phyloP scores from a whole-genome alignment of 495 filamentous ascomycete species.

The Penicillium chermesinum region DNA sequence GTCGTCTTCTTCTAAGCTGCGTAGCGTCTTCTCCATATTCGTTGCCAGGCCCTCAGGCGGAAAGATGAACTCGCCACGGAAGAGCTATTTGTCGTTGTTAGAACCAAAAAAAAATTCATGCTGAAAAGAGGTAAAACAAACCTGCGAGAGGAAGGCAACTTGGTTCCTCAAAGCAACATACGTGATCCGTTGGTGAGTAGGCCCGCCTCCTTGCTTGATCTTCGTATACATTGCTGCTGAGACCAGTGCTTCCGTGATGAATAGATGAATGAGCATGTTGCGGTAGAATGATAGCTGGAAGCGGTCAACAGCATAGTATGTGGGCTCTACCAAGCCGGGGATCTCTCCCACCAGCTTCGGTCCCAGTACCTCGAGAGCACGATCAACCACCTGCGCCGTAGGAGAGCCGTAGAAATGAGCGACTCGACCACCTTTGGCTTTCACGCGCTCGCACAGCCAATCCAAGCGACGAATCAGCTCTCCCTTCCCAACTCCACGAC shows the following conservation, averaged over 20 bases:
- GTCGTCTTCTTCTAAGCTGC: constrained; percentile 69
- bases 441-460: constrained; percentile 82
- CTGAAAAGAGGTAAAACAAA: too few relatives aligned
- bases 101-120: background rate
- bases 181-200: constrained; percentile 69
- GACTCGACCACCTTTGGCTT: constrained; percentile 79
- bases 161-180: constrained; percentile 67
- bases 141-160: constrained; percentile 80
- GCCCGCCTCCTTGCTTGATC: constrained; percentile 83
- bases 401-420: constrained; percentile 84
- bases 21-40: constrained; percentile 76
- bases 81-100: too few relatives aligned
- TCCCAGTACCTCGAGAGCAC: constrained; percentile 86
- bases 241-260: constrained; percentile 86
- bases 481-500: constrained; percentile 80
- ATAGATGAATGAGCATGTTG: constrained; percentile 98
- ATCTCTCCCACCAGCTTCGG: constrained; percentile 79
- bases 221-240: constrained; percentile 83
- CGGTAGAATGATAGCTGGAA: constrained; percentile 97
- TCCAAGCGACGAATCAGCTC: constrained; percentile 84
- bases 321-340: constrained; percentile 74
- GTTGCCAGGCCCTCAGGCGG: constrained; percentile 72
- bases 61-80: constrained; percentile 96
- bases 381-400: constrained; percentile 75
- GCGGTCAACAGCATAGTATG: constrained; percentile 88